phyloP scores from a whole-genome alignment of 345 rosid species.

The Mangifera indica region DNA sequence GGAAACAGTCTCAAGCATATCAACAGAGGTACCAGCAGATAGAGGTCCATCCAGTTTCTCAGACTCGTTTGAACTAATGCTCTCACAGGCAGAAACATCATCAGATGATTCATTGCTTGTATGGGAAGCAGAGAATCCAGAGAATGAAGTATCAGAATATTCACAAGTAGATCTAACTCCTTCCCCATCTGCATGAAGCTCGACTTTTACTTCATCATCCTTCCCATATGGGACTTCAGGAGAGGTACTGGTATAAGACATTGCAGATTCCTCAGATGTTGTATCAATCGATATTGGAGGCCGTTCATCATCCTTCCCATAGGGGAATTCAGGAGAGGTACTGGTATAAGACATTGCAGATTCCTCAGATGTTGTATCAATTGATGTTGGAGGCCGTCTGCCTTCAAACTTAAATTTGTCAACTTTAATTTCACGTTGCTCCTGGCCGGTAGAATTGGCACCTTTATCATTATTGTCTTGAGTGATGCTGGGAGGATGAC shows the following conservation, averaged over 20 bases:
- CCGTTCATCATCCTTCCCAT: constrained; percentile 34
- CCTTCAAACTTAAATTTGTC: constrained; percentile 31
- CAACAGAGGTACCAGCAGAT: constrained; percentile 37
- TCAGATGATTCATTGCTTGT: constrained; percentile 61
- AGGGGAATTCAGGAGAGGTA: constrained; percentile 35
- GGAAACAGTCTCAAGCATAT: constrained; percentile 33
- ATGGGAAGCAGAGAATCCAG: constrained; percentile 72
- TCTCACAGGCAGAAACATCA: constrained; percentile 62
- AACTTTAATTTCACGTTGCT: constrained; percentile 15
- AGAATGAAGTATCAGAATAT: constrained; percentile 58
- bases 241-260: constrained; percentile 35
- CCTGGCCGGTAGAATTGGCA: constrained; percentile 34
- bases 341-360: constrained; percentile 28
- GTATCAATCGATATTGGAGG: too few species aligned
- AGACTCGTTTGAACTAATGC: constrained; percentile 61
- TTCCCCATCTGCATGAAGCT: constrained; percentile 41
- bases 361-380: constrained; percentile 32
- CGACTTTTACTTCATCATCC: constrained; percentile 41
- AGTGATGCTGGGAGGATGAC: constrained; percentile 47
- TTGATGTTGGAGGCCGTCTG: constrained; percentile 29
- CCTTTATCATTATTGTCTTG: constrained; percentile 34
- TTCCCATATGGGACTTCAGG: constrained; percentile 32
- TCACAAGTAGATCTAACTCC: constrained; percentile 46
- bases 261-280: constrained; percentile 28
- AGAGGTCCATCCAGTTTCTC: constrained; percentile 42